Conservation (phyloP, 192 early-diverging fungal species). For the Gaertneriomyces sp. region DNA sequence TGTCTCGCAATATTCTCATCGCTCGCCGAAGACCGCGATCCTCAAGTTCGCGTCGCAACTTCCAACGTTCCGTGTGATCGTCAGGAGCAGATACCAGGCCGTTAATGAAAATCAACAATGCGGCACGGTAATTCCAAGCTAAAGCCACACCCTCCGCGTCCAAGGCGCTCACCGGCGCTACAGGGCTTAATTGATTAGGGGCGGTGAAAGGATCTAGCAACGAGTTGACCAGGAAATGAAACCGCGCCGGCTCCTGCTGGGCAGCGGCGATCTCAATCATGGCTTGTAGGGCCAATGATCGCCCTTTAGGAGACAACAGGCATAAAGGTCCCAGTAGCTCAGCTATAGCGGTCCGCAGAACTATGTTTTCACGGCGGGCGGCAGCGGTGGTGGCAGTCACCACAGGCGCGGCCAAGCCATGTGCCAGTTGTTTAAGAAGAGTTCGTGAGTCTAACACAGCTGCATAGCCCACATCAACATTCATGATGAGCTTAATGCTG, state of each 20-base stretch:
- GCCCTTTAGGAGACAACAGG: constrained; percentile 22
- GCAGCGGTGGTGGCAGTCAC: background rate
- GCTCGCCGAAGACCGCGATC: constrained; percentile 19
- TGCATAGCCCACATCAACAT: constrained; percentile 22
- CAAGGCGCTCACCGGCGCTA: background rate
- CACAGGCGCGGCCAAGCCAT: constrained; percentile 19
- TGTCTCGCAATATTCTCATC: constrained; percentile 14
- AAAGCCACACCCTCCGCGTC: constrained; percentile 4
- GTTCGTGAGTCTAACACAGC: constrained; percentile 18
- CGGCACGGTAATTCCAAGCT: constrained; percentile 32
- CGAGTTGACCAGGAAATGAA: constrained; percentile 22
- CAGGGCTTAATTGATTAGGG: background rate
- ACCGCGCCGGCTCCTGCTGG: constrained; percentile 32
- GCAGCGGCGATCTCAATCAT: constrained; percentile 17
- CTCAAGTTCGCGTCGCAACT: constrained; percentile 32
- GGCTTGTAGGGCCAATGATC: constrained; percentile 11
- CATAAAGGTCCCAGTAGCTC: constrained; percentile 33
- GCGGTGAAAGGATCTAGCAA: constrained; percentile 28
- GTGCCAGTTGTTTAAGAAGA: constrained; percentile 25
- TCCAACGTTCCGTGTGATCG: constrained; percentile 27
- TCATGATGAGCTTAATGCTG: constrained; percentile 30
- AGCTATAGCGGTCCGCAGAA: constrained; percentile 15
- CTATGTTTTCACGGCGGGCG: constrained; percentile 13
- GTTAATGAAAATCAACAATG: constrained; percentile 32
- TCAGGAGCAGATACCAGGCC: constrained; percentile 29